Evolutionary conservation across 2,329 filamentous ascomycete genomes (phyloP).

Genomic region (Podosphaera fusca): DNA sequence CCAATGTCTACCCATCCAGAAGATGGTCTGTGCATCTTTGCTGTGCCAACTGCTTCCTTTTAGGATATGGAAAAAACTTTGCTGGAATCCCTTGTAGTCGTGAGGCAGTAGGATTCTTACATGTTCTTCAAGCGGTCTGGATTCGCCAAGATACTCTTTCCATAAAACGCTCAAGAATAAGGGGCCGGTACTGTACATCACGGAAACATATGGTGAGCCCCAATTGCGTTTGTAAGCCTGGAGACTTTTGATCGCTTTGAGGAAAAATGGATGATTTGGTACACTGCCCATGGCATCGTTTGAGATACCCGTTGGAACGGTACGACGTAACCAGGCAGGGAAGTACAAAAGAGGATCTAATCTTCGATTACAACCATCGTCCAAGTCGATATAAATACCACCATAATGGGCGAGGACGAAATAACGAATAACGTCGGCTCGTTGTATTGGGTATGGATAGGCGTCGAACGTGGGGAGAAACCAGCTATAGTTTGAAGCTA

Average conservation of each 20-base stretch:
- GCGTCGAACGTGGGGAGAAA: slow-evolving; percentile 52
- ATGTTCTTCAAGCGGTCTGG: slow-evolving; percentile 24
- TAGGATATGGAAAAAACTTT: slow-evolving; percentile 43
- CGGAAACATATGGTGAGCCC: slow-evolving; percentile 41
- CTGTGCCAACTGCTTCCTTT: slow-evolving; percentile 25
- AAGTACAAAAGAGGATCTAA: slow-evolving; percentile 42
- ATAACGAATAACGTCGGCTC: slow-evolving; percentile 58
- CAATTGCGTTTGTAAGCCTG: slow-evolving; percentile 44
- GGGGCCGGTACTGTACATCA: slow-evolving; percentile 60
- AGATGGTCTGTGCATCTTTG: slow-evolving; percentile 23
- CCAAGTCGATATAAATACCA: slow-evolving; percentile 61
- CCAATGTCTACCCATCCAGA: slow-evolving; percentile 25
- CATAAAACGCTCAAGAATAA: slow-evolving; percentile 55
- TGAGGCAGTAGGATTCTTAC: slow-evolving; percentile 46
- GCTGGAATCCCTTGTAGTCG: slow-evolving; percentile 43
- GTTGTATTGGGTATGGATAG: slow-evolving; percentile 54
- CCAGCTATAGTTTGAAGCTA: slow-evolving; percentile 52
- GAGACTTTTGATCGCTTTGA: slow-evolving; percentile 43
- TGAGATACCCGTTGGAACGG: slow-evolving; percentile 53
- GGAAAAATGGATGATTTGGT: slow-evolving; percentile 52
- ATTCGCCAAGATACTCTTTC: slow-evolving; percentile 43
- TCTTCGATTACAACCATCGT: slow-evolving; percentile 21
- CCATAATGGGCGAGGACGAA: slow-evolving; percentile 57
- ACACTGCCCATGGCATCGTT: slow-evolving; percentile 62
- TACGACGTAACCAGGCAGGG: slow-evolving; percentile 47